Conservation (phyloP, 2,329 filamentous ascomycete species). For the Penicillium verrucosum region DNA sequence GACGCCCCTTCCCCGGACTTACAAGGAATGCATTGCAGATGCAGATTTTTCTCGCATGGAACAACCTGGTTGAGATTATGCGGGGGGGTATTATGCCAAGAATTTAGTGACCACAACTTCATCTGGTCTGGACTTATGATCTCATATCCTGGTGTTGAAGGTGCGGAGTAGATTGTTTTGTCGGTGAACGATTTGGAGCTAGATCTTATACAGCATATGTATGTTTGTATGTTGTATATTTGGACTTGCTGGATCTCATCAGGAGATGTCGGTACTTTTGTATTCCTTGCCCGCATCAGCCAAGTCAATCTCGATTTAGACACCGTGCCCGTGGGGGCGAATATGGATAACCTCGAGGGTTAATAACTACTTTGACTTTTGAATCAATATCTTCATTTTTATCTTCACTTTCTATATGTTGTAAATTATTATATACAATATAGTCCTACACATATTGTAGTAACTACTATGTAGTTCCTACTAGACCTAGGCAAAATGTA, state of each 20-base stretch:
- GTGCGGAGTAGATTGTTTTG: not conserved
- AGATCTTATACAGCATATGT: not conserved
- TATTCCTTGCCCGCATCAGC: not conserved
- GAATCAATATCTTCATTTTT: not conserved
- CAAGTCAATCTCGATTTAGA: not conserved
- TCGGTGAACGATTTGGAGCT: not conserved
- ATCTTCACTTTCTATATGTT: not conserved
- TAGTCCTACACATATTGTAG: not conserved
- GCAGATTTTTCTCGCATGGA: not conserved
- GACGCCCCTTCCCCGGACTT: constrained; percentile 1
- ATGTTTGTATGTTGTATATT: not conserved
- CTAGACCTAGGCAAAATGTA: not conserved
- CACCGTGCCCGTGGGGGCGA: not conserved
- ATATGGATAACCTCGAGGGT: not conserved
- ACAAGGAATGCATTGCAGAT: not conserved
- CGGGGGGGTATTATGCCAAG: not conserved
- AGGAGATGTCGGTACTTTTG: not conserved
- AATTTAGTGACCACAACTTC: not conserved
- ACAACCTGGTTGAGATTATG: not conserved
- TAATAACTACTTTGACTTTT: not conserved
- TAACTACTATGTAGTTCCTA: not conserved
- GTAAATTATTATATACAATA: not conserved
- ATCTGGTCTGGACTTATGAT: not conserved
- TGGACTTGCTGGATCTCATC: not conserved
- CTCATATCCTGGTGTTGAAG: not conserved